Evolutionary conservation across 1,139 yeast genomes (phyloP).

Genomic region (Casaregolazyma lundiana): DNA sequence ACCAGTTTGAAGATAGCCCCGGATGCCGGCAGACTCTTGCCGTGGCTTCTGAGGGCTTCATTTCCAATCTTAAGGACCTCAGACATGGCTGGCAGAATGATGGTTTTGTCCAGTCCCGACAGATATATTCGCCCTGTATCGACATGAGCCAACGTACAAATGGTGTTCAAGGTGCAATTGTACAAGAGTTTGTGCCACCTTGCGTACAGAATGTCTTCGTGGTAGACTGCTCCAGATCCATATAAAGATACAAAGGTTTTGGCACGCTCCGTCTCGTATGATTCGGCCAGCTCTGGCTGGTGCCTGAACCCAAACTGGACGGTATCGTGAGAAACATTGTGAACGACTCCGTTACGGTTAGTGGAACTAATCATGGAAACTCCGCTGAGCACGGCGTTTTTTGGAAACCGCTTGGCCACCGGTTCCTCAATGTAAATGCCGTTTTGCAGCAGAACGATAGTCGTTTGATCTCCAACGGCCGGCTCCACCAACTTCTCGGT

Average conservation of each 20-base stretch:
- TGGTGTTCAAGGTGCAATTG: conserved; percentile 63
- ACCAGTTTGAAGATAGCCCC: conserved; percentile 48
- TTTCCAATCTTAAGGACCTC: conserved; percentile 61
- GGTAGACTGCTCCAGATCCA: conserved; percentile 34
- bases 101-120: conserved; percentile 43
- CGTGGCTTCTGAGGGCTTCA: conserved; percentile 40
- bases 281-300: conserved; percentile 22
- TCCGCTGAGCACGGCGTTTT: conserved; percentile 57
- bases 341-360: conserved; percentile 49
- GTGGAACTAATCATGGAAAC: conserved; percentile 66
- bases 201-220: conserved; percentile 38
- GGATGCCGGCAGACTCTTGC: conserved; percentile 43
- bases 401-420: conserved; percentile 53
- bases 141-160: conserved; percentile 51
- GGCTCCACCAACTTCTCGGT: conserved; percentile 58
- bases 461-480: conserved; percentile 44
- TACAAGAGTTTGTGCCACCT: conserved; percentile 73
- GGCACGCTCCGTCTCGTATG: conserved; percentile 30
- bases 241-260: conserved; percentile 49
- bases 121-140: conserved; percentile 60
- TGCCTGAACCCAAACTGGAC: conserved; percentile 50
- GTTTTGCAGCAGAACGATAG: conserved; percentile 66
- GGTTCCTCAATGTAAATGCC: conserved; percentile 71
- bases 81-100: conserved; percentile 53
- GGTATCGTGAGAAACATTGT: conserved; percentile 48